Evolutionary conservation across 441 rosid genomes (phyloP).

Genomic region (Croton setiger): DNA sequence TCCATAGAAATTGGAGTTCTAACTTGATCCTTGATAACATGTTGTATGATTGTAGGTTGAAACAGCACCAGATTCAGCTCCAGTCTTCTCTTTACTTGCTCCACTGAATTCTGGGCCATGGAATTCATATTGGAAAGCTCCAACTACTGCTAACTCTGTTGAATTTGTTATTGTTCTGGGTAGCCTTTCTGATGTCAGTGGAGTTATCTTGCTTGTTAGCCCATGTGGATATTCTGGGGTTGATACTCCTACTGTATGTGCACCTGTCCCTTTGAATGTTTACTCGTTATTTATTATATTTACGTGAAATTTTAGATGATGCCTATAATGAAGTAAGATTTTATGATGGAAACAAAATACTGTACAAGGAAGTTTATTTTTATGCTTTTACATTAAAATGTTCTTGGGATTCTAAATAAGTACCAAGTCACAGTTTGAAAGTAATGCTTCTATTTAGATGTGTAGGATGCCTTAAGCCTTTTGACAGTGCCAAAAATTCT

Average conservation of each 20-base stretch:
- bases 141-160: conserved; percentile 51
- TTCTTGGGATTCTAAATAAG: background rate
- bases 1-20: background rate
- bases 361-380: background rate
- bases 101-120: conserved; percentile 56
- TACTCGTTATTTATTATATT: conserved; percentile 18
- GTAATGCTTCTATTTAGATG: background rate
- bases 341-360: background rate
- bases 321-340: background rate
- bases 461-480: background rate
- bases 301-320: conserved; percentile 6
- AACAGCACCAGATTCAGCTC: conserved; percentile 83
- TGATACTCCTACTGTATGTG: conserved; percentile 78
- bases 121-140: conserved; percentile 86
- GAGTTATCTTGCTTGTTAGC: conserved; percentile 81
- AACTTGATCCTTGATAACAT: conserved; percentile 18
- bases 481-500: background rate
- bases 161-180: conserved; percentile 75
- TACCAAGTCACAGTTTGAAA: background rate
- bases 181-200: conserved; percentile 75
- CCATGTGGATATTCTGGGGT: conserved; percentile 90
- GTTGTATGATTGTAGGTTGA: conserved; percentile 56
- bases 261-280: conserved; percentile 19
- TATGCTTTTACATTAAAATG: background rate
- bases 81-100: conserved; percentile 70